Evolutionary conservation across 2,329 filamentous ascomycete species (phyloP).

Genomic region (Pseudogymnoascus sp.): DNA sequence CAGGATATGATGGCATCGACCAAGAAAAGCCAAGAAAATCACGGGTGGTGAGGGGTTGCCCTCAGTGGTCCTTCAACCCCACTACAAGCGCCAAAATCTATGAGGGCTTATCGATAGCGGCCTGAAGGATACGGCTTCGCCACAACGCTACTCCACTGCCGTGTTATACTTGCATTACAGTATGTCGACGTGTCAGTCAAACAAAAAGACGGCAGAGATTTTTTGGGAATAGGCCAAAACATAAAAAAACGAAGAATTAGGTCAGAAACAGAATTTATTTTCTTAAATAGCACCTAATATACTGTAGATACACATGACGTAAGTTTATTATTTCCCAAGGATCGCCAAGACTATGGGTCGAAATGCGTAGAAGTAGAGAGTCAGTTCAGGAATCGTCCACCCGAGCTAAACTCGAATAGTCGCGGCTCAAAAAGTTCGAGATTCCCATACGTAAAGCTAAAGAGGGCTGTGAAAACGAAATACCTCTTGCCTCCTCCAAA

Average conservation of each 20-base stretch:
- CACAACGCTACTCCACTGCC: neutral
- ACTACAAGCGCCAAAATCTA: constrained; percentile 1
- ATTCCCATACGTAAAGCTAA: constrained; percentile 7
- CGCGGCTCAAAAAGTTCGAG: constrained; percentile 8
- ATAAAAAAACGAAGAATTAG: neutral
- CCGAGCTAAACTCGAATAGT: neutral
- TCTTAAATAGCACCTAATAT: neutral
- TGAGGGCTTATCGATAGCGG: constrained; percentile 6
- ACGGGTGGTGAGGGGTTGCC: constrained; percentile 6
- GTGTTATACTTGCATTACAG: constrained; percentile 1
- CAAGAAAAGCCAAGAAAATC: constrained; percentile 1
- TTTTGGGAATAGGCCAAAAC: neutral
- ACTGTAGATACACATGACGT: neutral
- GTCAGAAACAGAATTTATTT: neutral
- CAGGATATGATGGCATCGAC: constrained; percentile 2
- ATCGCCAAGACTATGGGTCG: constrained; percentile 1
- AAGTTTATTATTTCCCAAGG: neutral
- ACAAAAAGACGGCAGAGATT: neutral
- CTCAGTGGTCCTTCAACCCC: constrained; percentile 2
- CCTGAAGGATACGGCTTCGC: neutral
- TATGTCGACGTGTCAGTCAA: neutral
- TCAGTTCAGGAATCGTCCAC: constrained; percentile 7
- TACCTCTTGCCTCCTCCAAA: neutral
- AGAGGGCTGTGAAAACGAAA: constrained; percentile 7
- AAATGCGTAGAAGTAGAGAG: constrained; percentile 8